These are phyloP conservation scores for Monilinia laxa DNA, from an alignment of 2,329 filamentous ascomycete species.

Conservation along the genomic window DNA sequence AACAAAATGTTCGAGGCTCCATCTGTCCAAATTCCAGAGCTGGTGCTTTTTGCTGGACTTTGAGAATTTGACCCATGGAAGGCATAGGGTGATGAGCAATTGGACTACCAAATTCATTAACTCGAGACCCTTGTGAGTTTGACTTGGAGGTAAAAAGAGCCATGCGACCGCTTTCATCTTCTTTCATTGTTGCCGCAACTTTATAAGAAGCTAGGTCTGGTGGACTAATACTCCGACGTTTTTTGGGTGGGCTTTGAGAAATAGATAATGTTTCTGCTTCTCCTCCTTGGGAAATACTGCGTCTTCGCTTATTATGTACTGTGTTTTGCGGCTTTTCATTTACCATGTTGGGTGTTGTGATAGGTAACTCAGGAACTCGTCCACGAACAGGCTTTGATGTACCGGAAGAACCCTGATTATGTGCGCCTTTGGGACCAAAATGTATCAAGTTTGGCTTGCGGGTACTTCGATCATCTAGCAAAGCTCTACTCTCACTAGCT, in stretches of 20 bases:
- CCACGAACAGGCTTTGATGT: not conserved
- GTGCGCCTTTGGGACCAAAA: constrained; percentile 30
- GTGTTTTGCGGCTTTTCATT: constrained; percentile 6
- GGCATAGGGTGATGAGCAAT: constrained; percentile 21
- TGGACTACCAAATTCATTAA: constrained; percentile 37
- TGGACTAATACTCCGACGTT: constrained; percentile 27
- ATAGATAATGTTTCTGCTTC: not conserved
- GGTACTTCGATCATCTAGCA: constrained; percentile 26
- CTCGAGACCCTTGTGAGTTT: constrained; percentile 33
- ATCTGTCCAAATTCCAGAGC: constrained; percentile 14
- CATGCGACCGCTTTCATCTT: constrained; percentile 7
- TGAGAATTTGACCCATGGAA: constrained; percentile 28
- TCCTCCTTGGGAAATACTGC: not conserved
- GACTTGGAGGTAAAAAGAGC: constrained; percentile 9
- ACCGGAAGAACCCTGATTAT: constrained; percentile 33
- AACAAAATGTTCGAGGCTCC: not conserved
- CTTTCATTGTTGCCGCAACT: not conserved
- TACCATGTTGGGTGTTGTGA: not conserved
- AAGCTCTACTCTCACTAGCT: not conserved
- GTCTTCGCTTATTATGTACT: constrained; percentile 7
- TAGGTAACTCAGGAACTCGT: not conserved
- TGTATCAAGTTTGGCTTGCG: constrained; percentile 32
- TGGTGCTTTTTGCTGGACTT: constrained; percentile 22
- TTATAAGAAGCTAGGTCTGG: not conserved
- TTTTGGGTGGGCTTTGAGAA: constrained; percentile 23